Conservation (phyloP, 768 basidiomycete species). For the Xerocomellus chrysenteron region DNA sequence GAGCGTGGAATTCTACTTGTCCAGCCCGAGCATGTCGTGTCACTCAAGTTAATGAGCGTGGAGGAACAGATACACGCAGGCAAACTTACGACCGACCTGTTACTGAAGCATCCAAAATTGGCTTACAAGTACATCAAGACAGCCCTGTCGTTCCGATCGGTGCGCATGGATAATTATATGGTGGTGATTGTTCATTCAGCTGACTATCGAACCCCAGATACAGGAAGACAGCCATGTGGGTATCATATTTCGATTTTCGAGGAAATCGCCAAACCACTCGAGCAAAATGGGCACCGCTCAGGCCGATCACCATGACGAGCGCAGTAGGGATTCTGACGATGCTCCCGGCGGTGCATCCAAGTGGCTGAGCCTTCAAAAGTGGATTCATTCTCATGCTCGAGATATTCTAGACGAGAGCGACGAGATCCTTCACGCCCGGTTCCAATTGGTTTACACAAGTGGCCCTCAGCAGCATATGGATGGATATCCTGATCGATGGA, state of each 20-base stretch:
- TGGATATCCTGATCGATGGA: conserved; percentile 31
- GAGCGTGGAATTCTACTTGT: conserved; percentile 40
- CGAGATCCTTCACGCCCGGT: conserved; percentile 24
- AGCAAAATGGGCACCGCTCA: too few relatives aligned
- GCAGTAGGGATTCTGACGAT: too few relatives aligned
- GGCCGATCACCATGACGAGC: too few relatives aligned
- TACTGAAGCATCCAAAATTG: conserved; percentile 10
- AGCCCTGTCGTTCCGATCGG: background rate
- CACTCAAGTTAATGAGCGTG: conserved; percentile 43
- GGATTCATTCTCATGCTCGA: conserved; percentile 10
- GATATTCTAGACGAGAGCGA: conserved; percentile 26
- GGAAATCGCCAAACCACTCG: too few relatives aligned
- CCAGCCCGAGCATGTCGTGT: conserved; percentile 53
- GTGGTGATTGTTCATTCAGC: too few relatives aligned
- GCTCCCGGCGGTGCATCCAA: background rate
- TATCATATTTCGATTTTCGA: background rate
- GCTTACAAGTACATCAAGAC: background rate
- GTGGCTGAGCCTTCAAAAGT: conserved; percentile 15
- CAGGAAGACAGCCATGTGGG: background rate
- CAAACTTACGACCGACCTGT: background rate
- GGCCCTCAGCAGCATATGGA: conserved; percentile 24
- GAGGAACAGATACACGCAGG: conserved; percentile 24
- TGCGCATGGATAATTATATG: background rate
- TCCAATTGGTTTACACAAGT: conserved; percentile 20
- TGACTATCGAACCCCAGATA: background rate